Conservation (phyloP, 352 stramenopile species). For the Phytophthora cactorum region DNA sequence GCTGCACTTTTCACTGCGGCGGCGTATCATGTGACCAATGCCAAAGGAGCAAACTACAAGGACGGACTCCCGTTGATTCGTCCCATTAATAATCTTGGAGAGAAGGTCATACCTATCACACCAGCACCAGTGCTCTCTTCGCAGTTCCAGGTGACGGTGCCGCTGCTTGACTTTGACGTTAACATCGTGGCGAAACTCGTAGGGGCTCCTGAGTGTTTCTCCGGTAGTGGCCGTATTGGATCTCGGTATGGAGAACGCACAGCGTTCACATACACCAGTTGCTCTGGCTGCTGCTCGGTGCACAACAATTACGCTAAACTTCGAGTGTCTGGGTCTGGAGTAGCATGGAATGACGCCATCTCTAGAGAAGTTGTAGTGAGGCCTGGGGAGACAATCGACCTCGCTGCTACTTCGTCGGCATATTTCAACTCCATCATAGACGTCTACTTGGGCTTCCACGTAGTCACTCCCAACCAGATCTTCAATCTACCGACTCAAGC, state of each 20-base stretch:
- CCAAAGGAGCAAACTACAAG: constrained; percentile 42
- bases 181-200: constrained; percentile 74
- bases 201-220: constrained; percentile 63
- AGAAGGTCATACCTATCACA: constrained; percentile 42
- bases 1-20: constrained; percentile 17
- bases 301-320: constrained; percentile 59
- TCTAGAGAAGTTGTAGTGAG: constrained; percentile 48
- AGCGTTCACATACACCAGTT: constrained; percentile 62
- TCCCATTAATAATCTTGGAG: constrained; percentile 26
- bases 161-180: constrained; percentile 59
- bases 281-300: constrained; percentile 71
- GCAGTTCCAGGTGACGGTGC: constrained; percentile 46
- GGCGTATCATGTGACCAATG: constrained; percentile 53
- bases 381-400: constrained; percentile 56
- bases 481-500: constrained; percentile 53
- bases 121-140: constrained; percentile 40
- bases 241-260: constrained; percentile 54
- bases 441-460: constrained; percentile 76
- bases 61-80: constrained; percentile 41
- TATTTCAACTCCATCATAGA: constrained; percentile 71
- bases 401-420: constrained; percentile 48
- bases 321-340: constrained; percentile 42
- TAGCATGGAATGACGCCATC: constrained; percentile 41
- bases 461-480: constrained; percentile 75
- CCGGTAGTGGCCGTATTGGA: constrained; percentile 54